Base-by-base conservation (phyloP, 2,329 filamentous ascomycete genomes). In the Epichloe uncinata region DNA sequence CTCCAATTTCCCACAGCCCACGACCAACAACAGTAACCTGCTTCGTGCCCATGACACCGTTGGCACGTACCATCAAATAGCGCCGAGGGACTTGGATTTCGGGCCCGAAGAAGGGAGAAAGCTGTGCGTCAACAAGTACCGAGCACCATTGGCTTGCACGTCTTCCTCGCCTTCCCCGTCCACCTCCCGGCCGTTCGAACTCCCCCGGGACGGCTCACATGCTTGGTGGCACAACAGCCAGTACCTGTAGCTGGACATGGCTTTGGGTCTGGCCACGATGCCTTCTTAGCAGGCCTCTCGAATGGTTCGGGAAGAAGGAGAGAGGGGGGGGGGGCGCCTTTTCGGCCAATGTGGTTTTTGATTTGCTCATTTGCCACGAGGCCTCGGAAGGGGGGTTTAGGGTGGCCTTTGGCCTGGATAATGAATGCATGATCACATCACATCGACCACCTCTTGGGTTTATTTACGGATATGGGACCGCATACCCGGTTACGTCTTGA, bases 341-440 rank as follows among this genome's bases (percentile, higher is more conserved):
- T 37, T 41, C 26, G 30, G 16, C 12, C 30, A 22, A 33, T 20
- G 34, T 42, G 37, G 37, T 47, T 41, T 47, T 37, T n/a, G 34
- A 22, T 47, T 37, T 46, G 20, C 20, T 47, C 45, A 47, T 34
- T 48, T 35, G 46, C 35, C 22, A 46, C 45, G 45, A 46, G 45
- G 35, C 20, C n/a, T 20, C 22, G 35, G 13, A 9, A 1, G 20
- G 4, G 16, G 18, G 9, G 9, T 4, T 30, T 8, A 7, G 22
- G 22, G 2, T 26, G 22, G 22, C 6, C 22, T 26, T 26, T 42
- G 41, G 41, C 41, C 41, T 12, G 11, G 13, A n/a, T 33, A 3
- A 15, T 33, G 26, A 12, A n/a, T 33, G 42, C 30, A 15, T 6
- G 35, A 36, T 40, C 13, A 47, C 36, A 15, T 47, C 20, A 47